phyloP scores from a whole-genome alignment of 78 protist species.

The Dictyostelium brefeldianum region DNA sequence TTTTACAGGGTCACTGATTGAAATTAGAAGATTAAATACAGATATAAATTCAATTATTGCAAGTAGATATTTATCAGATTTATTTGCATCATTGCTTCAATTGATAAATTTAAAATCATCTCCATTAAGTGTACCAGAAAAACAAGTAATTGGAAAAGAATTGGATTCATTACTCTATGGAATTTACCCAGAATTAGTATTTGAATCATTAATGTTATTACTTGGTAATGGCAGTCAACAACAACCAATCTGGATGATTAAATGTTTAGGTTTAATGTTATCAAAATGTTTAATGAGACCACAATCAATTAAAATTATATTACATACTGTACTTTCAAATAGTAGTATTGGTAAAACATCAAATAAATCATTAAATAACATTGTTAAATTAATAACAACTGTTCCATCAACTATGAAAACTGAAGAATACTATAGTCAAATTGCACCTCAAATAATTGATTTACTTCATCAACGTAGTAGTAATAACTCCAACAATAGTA shows the following conservation, averaged over 20 bases:
- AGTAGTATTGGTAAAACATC: constrained; percentile 12
- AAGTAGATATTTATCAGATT: constrained; percentile 51
- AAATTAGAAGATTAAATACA: constrained; percentile 1
- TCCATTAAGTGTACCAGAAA: background rate
- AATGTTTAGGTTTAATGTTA: constrained; percentile 33
- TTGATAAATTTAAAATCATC: constrained; percentile 41
- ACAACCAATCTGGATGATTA: constrained; percentile 35
- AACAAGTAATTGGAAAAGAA: background rate
- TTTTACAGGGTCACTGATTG: background rate
- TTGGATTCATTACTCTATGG: constrained; percentile 34
- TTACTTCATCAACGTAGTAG: constrained; percentile 25
- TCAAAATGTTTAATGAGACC: constrained; percentile 73
- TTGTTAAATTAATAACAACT: constrained; percentile 16
- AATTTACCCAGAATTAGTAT: constrained; percentile 65
- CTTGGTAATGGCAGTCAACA: background rate
- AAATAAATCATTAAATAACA: background rate
- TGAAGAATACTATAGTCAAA: constrained; percentile 18
- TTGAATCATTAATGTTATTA: constrained; percentile 45
- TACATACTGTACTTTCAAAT: constrained; percentile 9
- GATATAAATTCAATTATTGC: constrained; percentile 50
- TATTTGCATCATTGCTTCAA: constrained; percentile 42
- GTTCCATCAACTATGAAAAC: background rate
- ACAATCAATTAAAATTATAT: constrained; percentile 32
- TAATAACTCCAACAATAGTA: background rate
- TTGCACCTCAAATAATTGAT: constrained; percentile 51